These are phyloP conservation scores for Chalaropsis ovoidea DNA, from an alignment of 2,329 filamentous ascomycete genomes.

Conservation along the genomic window DNA sequence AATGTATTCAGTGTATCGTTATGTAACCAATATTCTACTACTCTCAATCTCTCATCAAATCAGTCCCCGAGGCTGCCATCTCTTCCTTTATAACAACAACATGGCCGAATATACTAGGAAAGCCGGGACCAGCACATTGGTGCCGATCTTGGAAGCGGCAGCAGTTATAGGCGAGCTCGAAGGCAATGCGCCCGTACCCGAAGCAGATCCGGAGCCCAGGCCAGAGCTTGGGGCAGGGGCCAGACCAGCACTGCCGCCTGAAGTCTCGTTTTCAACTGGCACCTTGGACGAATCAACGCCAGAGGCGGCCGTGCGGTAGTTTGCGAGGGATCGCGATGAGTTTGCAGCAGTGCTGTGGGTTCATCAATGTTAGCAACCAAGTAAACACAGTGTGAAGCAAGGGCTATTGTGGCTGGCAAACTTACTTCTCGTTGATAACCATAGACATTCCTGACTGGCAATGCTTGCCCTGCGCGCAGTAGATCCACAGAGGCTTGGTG, in stretches of 20 bases:
- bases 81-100: slow-evolving; percentile 20
- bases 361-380: neutral
- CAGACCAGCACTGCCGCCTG: slow-evolving; percentile 22
- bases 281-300: slow-evolving; percentile 30
- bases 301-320: slow-evolving; percentile 39
- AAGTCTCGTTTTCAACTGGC: slow-evolving; percentile 26
- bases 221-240: slow-evolving; percentile 14
- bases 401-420: slow-evolving; percentile 20
- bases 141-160: slow-evolving; percentile 17
- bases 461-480: slow-evolving; percentile 64
- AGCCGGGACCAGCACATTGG: slow-evolving; percentile 13
- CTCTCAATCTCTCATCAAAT: neutral
- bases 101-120: slow-evolving; percentile 18
- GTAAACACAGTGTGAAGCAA: neutral
- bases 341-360: slow-evolving; percentile 40
- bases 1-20: neutral
- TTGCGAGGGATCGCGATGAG: slow-evolving; percentile 41
- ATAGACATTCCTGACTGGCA: slow-evolving; percentile 67
- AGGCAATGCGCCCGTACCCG: neutral
- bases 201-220: slow-evolving; percentile 13
- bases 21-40: neutral
- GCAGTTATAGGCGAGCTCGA: slow-evolving; percentile 20
- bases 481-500: slow-evolving; percentile 65
- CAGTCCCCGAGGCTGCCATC: neutral
- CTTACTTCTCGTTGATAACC: slow-evolving; percentile 65